Evolutionary conservation across 805 yeast species (phyloP).

Genomic region (Pichia phayaonensis): DNA sequence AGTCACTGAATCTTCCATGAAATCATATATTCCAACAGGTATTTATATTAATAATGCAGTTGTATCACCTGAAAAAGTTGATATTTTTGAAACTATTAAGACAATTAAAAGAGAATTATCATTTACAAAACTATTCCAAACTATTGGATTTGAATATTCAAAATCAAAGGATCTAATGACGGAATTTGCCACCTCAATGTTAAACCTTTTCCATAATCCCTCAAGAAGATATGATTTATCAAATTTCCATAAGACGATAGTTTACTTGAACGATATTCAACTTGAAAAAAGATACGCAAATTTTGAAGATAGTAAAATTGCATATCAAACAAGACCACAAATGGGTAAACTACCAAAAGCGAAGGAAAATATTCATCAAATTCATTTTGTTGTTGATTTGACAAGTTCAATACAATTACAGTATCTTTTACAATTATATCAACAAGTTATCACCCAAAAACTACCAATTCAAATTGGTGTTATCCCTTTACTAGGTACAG

Average conservation of each 20-base stretch:
- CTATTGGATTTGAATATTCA: constrained; percentile 28
- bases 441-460: constrained; percentile 43
- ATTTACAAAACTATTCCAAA: constrained; percentile 14
- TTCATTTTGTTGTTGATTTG: constrained; percentile 62
- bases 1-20: constrained; percentile 2
- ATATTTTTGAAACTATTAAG: constrained; percentile 35
- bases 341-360: constrained; percentile 63
- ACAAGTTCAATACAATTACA: constrained; percentile 43
- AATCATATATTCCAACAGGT: constrained; percentile 30
- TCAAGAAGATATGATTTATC: constrained; percentile 21
- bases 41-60: constrained; percentile 67
- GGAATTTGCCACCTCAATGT: constrained; percentile 29
- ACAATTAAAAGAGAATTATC: constrained; percentile 31
- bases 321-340: constrained; percentile 36
- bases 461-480: constrained; percentile 79
- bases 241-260: constrained; percentile 31
- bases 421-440: constrained; percentile 42
- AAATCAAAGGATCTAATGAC: constrained; percentile 32
- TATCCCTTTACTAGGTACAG: constrained; percentile 46
- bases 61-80: constrained; percentile 37
- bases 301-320: constrained; percentile 37
- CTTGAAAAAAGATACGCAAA: constrained; percentile 45
- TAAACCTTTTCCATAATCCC: constrained; percentile 7
- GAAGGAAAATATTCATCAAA: constrained; percentile 66
- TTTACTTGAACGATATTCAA: constrained; percentile 75